These are phyloP conservation scores for Pyrenochaeta sp. DNA, from an alignment of 2,329 filamentous ascomycete genomes.

Conservation along the genomic window DNA sequence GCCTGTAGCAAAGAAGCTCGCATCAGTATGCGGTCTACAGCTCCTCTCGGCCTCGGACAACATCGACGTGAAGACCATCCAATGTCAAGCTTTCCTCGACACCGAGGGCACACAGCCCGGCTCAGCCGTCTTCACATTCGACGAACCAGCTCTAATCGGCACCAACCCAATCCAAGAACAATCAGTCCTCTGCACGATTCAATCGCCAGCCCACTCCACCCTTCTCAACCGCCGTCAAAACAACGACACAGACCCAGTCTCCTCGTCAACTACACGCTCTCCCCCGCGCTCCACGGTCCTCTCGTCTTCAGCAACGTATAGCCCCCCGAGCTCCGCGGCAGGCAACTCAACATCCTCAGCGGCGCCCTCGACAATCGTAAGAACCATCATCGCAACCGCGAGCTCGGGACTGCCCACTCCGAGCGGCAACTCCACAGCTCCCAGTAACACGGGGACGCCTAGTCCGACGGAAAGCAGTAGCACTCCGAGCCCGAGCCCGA, in stretches of 20 bases:
- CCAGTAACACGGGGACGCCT: slow-evolving; percentile 8
- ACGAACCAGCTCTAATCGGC: slow-evolving; percentile 25
- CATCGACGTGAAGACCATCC: slow-evolving; percentile 20
- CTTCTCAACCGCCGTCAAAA: background rate
- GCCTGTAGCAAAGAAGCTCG: slow-evolving; percentile 20
- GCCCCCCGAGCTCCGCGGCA: background rate
- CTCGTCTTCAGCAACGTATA: background rate
- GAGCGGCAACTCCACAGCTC: slow-evolving; percentile 10
- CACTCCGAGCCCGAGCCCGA: background rate
- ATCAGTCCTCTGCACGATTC: slow-evolving; percentile 21
- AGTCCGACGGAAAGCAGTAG: background rate
- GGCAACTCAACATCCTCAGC: background rate
- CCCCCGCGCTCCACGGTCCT: background rate
- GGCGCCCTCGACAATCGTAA: background rate
- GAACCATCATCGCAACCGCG: background rate
- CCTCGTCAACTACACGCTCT: background rate
- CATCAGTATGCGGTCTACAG: slow-evolving; percentile 34
- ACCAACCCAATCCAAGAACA: slow-evolving; percentile 35
- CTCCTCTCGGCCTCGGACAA: slow-evolving; percentile 24
- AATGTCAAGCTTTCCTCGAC: slow-evolving; percentile 37
- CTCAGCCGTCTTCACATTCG: slow-evolving; percentile 28
- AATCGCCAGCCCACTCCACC: background rate
- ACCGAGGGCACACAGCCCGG: slow-evolving; percentile 24
- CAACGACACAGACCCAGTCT: slow-evolving; percentile 2
- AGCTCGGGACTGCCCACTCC: slow-evolving; percentile 5